Evolutionary conservation across 2,329 filamentous ascomycete species (phyloP), one percentile per base, ranked within the genome.

Genomic region (Sordariomycetes sp.): DNA sequence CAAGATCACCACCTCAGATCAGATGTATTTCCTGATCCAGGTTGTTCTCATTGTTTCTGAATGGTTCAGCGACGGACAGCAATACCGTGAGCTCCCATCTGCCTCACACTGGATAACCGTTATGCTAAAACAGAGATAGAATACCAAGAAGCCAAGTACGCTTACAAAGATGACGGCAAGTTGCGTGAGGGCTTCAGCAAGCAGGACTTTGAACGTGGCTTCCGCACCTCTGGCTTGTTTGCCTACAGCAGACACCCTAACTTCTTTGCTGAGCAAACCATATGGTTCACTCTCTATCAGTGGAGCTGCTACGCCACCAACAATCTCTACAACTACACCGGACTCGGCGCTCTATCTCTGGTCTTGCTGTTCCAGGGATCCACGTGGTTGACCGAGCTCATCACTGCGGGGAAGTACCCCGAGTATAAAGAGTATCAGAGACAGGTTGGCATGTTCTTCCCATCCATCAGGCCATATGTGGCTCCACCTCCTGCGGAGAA

Each of bases 201-300:
- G 44, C 75, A 76, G 39, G 86, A 94, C 35, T 73, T 98, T 18
- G 86, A 95, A 43, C 82, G 90, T 24, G 92, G 92, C 27, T 98
- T 98, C 60, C 70, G 84, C 43, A 82, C 85, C 8, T 76, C 70
- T 5, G 92, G 92, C 0, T 66, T 98, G 7, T 98, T 85, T 81
- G 81, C 79, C 1, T 87, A 80, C 64, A 90, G 82, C 46, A 75
- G 92, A 30, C 93, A 98, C 56, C 92, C 92, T 31, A 98, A 98
- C 58, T 98, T 96, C 51, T 77, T 84, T 5, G 86, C 85, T 5
- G 92, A 98, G 60, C 92, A 96, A 61, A 68, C 78, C 20, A 78
- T 96, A 47, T 98, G 92, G 92, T 69, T 94, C 35, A 64, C 78
- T 8, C 59, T 96, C 34, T 96, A 96, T 57, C 75, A 86, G 49